Evolutionary conservation across 768 basidiomycete species (phyloP).

Genomic region (Calvatia gigantea): DNA sequence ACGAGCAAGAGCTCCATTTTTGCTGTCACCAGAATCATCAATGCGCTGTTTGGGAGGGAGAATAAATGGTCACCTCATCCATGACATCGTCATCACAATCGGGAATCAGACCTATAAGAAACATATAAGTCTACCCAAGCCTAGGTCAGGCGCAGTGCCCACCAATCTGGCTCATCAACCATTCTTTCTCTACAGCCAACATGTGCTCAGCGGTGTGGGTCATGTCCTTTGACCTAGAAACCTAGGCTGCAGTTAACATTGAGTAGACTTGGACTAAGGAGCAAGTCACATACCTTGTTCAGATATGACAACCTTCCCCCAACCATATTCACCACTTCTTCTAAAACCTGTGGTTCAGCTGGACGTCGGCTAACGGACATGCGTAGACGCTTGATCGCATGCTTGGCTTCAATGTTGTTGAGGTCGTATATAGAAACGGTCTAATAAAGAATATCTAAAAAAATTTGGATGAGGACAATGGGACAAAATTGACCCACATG

Average conservation of each 20-base stretch:
- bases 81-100: conserved; percentile 85
- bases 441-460: conserved; percentile 25
- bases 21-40: conserved; percentile 39
- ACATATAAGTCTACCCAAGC: background rate
- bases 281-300: conserved; percentile 39
- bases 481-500: conserved; percentile 37
- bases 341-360: conserved; percentile 29
- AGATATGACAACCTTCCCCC: conserved; percentile 83
- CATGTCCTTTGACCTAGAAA: conserved; percentile 61
- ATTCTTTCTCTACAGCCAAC: conserved; percentile 71
- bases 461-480: background rate
- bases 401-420: conserved; percentile 49
- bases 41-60: conserved; percentile 2
- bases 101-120: conserved; percentile 52
- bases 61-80: conserved; percentile 66
- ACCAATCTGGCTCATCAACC: conserved; percentile 78
- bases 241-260: conserved; percentile 25
- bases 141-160: conserved; percentile 7
- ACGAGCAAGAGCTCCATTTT: conserved; percentile 82
- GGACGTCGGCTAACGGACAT: conserved; percentile 29
- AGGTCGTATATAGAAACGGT: conserved; percentile 76
- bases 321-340: conserved; percentile 54
- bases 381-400: conserved; percentile 55
- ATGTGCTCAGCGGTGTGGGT: conserved; percentile 59
- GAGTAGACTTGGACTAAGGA: background rate